Percentiles rank a stretch among this genome's conserved stretches.
Conservation (phyloP, 2,329 filamentous ascomycete species). For the Cryphonectria naterciae region DNA sequence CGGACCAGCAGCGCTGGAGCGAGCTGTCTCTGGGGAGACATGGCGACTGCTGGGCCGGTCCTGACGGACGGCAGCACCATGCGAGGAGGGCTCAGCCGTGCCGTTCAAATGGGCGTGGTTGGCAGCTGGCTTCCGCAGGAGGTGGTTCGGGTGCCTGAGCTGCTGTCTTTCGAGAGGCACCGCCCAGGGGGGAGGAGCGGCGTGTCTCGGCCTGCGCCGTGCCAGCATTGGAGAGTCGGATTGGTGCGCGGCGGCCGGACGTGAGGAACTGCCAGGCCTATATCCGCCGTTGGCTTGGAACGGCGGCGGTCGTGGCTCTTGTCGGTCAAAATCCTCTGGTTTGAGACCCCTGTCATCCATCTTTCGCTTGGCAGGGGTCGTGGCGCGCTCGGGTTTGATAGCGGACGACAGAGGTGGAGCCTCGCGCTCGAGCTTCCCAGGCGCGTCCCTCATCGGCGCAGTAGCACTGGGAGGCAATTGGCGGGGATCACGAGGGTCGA, state of each 20-base stretch:
- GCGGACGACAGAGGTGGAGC: constrained; percentile 27
- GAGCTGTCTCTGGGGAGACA: constrained; percentile 51
- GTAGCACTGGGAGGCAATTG: constrained; percentile 26
- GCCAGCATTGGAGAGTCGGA: constrained; percentile 41
- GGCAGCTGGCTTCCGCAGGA: constrained; percentile 43
- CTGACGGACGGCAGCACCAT: constrained; percentile 16
- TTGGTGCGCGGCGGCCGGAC: constrained; percentile 31
- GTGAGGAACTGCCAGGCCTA: constrained; percentile 28
- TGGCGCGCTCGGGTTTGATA: constrained; percentile 37
- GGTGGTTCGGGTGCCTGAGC: constrained; percentile 50
- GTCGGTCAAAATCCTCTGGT: constrained; percentile 56
- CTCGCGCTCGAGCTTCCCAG: constrained; percentile 37
- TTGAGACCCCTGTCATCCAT: constrained; percentile 52
- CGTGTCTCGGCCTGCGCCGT: constrained; percentile 45
- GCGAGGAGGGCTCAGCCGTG: constrained; percentile 36
- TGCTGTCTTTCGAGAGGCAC: constrained; percentile 44
- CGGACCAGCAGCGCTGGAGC: constrained; percentile 34
- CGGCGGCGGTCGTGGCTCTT: constrained; percentile 53
- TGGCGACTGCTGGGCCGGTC: constrained; percentile 47
- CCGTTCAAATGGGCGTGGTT: constrained; percentile 44
- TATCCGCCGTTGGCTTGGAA: constrained; percentile 51
- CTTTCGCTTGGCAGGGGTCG: constrained; percentile 53
- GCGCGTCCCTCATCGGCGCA: constrained; percentile 28
- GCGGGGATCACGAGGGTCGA: constrained; percentile 33
- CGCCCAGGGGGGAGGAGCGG: constrained; percentile 54